Percentiles rank a stretch among this genome's conserved stretches.
Evolutionary conservation across 257 asterid genomes (phyloP).

Genomic region (Handroanthus guayacan): DNA sequence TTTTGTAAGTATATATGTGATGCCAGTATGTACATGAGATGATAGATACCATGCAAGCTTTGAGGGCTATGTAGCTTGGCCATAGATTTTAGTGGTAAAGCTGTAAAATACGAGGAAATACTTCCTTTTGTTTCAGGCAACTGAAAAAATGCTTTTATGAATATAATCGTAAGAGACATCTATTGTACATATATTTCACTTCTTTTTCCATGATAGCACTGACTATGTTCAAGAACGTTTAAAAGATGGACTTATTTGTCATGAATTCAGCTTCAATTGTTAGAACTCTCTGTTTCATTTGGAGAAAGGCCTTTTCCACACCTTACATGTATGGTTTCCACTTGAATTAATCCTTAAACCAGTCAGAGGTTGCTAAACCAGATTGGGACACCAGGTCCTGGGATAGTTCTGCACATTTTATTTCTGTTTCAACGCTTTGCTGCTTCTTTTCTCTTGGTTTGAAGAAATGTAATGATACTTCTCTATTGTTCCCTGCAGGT

Average conservation of each 20-base stretch:
- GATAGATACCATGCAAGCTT: neutral
- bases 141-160: neutral
- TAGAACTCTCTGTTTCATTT: too few species aligned
- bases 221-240: neutral
- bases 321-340: neutral
- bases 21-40: neutral
- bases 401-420: neutral
- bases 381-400: neutral
- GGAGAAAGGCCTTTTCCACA: too few species aligned
- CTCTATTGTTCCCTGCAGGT: conserved; percentile 36
- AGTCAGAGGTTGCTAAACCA: neutral
- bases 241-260: neutral
- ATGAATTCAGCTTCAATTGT: neutral
- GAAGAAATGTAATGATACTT: neutral
- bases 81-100: neutral
- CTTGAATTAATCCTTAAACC: neutral
- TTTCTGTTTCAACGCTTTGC: neutral
- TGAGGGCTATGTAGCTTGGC: neutral
- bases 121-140: neutral
- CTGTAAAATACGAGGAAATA: neutral
- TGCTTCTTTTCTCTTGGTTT: neutral
- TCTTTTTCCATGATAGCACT: neutral
- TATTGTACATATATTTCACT: neutral
- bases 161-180: neutral
- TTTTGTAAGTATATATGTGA: neutral